phyloP scores from a whole-genome alignment of 1,284 basidiomycete genomes.

The Irpex rosettiformis region DNA sequence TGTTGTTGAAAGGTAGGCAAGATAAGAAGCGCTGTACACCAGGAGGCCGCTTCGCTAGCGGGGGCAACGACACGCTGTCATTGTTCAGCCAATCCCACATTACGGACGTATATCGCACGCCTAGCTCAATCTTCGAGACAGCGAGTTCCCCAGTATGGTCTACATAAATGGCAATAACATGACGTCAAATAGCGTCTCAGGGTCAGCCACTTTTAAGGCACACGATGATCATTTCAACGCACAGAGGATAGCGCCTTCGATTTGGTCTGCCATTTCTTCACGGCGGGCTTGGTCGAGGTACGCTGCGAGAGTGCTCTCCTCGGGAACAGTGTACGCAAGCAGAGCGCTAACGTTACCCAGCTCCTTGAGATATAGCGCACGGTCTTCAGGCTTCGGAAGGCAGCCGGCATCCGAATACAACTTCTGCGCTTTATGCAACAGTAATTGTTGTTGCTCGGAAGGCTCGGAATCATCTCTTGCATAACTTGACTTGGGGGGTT shows the following conservation, averaged over 20 bases:
- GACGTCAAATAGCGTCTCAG: not conserved
- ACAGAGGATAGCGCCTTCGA: conserved; percentile 84
- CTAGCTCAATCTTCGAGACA: conserved; percentile 59
- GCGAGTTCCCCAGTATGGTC: conserved; percentile 48
- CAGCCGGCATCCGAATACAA: conserved; percentile 53
- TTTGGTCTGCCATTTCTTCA: conserved; percentile 79
- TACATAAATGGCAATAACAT: conserved; percentile 24
- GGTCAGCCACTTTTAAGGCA: not conserved
- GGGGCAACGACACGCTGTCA: conserved; percentile 40
- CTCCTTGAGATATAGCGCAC: conserved; percentile 61
- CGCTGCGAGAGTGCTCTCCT: conserved; percentile 60
- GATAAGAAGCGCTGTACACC: conserved; percentile 27
- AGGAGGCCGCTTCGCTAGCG: conserved; percentile 40
- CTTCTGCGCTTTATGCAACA: conserved; percentile 59
- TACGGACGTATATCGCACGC: conserved; percentile 54
- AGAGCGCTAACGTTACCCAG: conserved; percentile 70
- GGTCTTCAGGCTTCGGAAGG: conserved; percentile 50
- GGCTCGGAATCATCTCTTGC: conserved; percentile 19
- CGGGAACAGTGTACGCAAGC: conserved; percentile 73
- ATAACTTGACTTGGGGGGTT: not conserved
- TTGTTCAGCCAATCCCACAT: conserved; percentile 56
- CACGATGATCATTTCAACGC: conserved; percentile 28
- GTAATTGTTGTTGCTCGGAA: conserved; percentile 25
- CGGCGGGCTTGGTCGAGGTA: conserved; percentile 74
- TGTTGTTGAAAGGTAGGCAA: not conserved